Evolutionary conservation across 2,329 filamentous ascomycete genomes (phyloP).

Genomic region (Pseudogymnoascus sp.): DNA sequence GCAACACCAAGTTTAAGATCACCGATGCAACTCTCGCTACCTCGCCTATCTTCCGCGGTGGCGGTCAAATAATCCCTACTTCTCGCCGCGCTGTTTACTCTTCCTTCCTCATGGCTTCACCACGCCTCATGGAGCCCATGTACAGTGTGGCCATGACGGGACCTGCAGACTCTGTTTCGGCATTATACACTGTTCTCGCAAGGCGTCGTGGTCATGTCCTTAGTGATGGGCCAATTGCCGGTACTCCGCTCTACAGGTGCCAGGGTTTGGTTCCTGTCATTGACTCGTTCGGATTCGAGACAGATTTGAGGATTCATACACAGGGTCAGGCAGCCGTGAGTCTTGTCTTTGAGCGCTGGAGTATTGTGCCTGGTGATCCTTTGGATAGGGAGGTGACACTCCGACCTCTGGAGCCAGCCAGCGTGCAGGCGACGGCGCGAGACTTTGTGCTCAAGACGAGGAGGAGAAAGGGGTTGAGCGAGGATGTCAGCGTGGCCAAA

Average conservation of each 20-base stretch:
- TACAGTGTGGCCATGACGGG: constrained; percentile 92
- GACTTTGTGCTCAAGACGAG: constrained; percentile 97
- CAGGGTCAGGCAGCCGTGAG: constrained; percentile 86
- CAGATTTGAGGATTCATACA: constrained; percentile 90
- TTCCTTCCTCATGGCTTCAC: constrained; percentile 94
- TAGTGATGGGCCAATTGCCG: constrained; percentile 87
- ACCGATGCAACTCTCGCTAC: constrained; percentile 81
- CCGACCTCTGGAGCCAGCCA: constrained; percentile 78
- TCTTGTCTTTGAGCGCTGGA: constrained; percentile 93
- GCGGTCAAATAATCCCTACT: constrained; percentile 95
- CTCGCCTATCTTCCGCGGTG: constrained; percentile 90
- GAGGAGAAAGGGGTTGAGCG: constrained; percentile 83
- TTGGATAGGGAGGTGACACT: constrained; percentile 80
- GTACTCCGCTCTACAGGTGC: constrained; percentile 88
- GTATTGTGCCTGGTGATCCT: constrained; percentile 89
- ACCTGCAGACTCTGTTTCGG: constrained; percentile 78
- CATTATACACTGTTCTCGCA: constrained; percentile 86
- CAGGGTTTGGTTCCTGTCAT: constrained; percentile 90
- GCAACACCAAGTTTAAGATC: constrained; percentile 95
- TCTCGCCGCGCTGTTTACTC: constrained; percentile 88
- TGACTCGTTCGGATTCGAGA: constrained; percentile 96
- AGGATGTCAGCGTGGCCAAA: constrained; percentile 92
- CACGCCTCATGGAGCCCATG: constrained; percentile 91
- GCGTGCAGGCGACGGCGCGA: constrained; percentile 79
- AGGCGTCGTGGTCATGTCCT: constrained; percentile 86